Percentiles rank a stretch among this genome's conserved stretches.
Conservation (phyloP, 2,329 filamentous ascomycete genomes). For the Dactylellina leptospora region DNA sequence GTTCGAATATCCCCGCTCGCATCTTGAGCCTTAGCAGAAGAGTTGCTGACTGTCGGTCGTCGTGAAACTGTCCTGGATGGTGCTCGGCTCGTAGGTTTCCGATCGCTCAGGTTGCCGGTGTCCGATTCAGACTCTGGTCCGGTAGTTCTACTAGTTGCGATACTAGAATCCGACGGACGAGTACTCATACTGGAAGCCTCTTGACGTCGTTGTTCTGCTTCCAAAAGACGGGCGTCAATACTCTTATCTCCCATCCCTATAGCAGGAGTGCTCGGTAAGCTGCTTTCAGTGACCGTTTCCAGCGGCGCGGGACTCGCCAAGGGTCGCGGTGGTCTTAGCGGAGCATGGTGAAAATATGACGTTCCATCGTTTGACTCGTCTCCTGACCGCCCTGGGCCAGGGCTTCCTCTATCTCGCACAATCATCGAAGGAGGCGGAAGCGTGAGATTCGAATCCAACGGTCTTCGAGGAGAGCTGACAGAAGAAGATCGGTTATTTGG, state of each 20-base stretch:
- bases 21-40: constrained; percentile 74
- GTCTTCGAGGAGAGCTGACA: constrained; percentile 53
- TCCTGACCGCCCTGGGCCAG: constrained; percentile 50
- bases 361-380: constrained; percentile 53
- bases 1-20: constrained; percentile 84
- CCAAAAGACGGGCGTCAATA: constrained; percentile 59
- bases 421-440: constrained; percentile 52
- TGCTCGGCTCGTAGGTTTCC: constrained; percentile 69
- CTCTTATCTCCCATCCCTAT: constrained; percentile 62
- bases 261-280: constrained; percentile 75
- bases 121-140: constrained; percentile 63
- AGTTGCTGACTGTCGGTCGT: constrained; percentile 65
- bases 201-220: constrained; percentile 60
- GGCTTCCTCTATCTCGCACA: constrained; percentile 48
- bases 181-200: constrained; percentile 55
- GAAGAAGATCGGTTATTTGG: constrained; percentile 55
- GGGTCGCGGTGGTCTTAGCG: constrained; percentile 54
- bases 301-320: constrained; percentile 68
- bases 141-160: constrained; percentile 59
- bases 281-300: constrained; percentile 92
- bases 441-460: constrained; percentile 49
- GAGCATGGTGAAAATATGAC: constrained; percentile 39
- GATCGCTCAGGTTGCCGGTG: constrained; percentile 56
- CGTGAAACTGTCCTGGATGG: constrained; percentile 71
- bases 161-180: constrained; percentile 59